These are phyloP conservation scores for Ophiocordyceps polyrhachis-furcata DNA, from an alignment of 2,329 filamentous ascomycete genomes.

Conservation along the genomic window DNA sequence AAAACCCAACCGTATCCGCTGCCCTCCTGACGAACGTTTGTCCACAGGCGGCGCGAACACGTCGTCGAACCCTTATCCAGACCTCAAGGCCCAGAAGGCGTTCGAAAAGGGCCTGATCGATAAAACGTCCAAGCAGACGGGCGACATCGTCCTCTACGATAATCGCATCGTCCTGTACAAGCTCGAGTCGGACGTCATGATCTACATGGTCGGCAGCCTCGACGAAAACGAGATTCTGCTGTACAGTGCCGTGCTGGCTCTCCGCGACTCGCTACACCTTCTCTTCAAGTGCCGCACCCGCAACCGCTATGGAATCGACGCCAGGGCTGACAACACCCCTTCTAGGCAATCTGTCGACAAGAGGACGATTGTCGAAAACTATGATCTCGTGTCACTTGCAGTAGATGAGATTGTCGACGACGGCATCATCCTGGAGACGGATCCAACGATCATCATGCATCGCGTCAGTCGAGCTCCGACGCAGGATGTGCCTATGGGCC, in stretches of 20 bases:
- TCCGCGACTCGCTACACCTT: slow-evolving; percentile 77
- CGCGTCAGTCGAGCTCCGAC: slow-evolving; percentile 82
- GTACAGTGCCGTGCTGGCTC: slow-evolving; percentile 83
- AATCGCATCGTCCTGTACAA: slow-evolving; percentile 95
- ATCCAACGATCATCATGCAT: slow-evolving; percentile 83
- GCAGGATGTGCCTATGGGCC: slow-evolving; percentile 81
- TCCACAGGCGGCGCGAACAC: slow-evolving; percentile 22
- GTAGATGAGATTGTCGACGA: slow-evolving; percentile 93
- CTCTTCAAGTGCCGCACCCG: slow-evolving; percentile 57
- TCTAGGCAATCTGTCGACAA: slow-evolving; percentile 85
- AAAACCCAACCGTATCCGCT: neutral
- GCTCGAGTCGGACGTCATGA: slow-evolving; percentile 92
- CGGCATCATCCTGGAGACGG: slow-evolving; percentile 92
- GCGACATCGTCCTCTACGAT: slow-evolving; percentile 94
- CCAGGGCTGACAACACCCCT: slow-evolving; percentile 2
- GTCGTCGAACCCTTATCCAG: slow-evolving; percentile 59
- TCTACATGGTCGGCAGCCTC: slow-evolving; percentile 74
- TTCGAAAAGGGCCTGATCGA: slow-evolving; percentile 93
- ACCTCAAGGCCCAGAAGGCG: slow-evolving; percentile 80
- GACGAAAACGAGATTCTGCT: slow-evolving; percentile 96
- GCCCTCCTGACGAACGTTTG: slow-evolving; percentile 6
- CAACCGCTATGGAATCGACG: too few species aligned
- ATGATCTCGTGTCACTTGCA: slow-evolving; percentile 82
- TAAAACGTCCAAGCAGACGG: slow-evolving; percentile 90
- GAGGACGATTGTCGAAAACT: slow-evolving; percentile 95